Conservation (phyloP, 2,329 filamentous ascomycete species). For the Cercospora janseana region DNA sequence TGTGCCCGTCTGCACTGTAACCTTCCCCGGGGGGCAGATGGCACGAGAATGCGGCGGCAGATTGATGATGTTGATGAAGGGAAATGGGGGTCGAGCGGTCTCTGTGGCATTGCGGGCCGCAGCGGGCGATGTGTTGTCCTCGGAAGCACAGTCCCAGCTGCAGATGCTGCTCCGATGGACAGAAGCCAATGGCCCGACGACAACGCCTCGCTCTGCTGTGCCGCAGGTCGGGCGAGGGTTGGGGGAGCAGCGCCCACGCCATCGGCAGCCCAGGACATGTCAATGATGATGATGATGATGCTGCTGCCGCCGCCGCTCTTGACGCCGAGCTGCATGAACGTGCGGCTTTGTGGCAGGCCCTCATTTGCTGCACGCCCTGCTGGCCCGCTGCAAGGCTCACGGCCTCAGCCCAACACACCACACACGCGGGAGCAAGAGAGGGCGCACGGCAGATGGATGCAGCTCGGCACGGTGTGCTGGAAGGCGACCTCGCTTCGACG, state of each 20-base stretch:
- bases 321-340: constrained; percentile 26
- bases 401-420: too few relatives aligned
- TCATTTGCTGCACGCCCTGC: constrained; percentile 26
- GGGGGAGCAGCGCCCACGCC: neutral
- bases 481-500: constrained; percentile 4
- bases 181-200: too few relatives aligned
- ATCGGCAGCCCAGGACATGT: constrained; percentile 5
- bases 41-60: too few relatives aligned
- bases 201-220: too few relatives aligned
- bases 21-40: constrained; percentile 10
- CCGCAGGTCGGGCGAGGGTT: too few relatives aligned
- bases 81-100: too few relatives aligned
- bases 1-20: constrained; percentile 13
- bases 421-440: too few relatives aligned
- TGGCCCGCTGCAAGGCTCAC: constrained; percentile 19
- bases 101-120: neutral
- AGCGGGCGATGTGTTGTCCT: constrained; percentile 34
- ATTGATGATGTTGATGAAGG: too few relatives aligned
- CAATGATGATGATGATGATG: constrained; percentile 5
- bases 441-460: too few relatives aligned
- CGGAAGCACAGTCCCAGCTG: too few relatives aligned
- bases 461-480: too few relatives aligned
- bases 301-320: constrained; percentile 14
- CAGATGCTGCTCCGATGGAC: too few relatives aligned
- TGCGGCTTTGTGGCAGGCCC: constrained; percentile 29